phyloP scores from a whole-genome alignment of 2,329 filamentous ascomycete genomes.

The Leptosphaerulina australis region DNA sequence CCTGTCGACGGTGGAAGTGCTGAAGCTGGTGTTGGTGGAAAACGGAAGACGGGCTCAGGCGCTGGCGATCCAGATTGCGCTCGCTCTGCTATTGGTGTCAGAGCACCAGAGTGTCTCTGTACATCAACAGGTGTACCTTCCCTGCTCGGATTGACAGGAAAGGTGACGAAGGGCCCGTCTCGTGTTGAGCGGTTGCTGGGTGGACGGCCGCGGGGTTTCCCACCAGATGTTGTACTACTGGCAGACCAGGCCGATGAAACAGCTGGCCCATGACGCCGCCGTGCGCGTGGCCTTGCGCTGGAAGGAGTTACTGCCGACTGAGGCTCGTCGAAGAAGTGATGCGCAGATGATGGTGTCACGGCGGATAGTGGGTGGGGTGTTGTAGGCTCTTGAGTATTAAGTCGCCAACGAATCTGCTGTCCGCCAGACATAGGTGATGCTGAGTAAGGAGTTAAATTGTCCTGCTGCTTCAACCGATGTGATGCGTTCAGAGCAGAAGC shows the following conservation, averaged over 20 bases:
- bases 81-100: constrained; percentile 54
- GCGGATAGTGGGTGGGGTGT: constrained; percentile 79
- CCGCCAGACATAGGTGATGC: constrained; percentile 51
- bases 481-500: constrained; percentile 47
- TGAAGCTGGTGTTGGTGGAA: constrained; percentile 49
- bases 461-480: constrained; percentile 40
- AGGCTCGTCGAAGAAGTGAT: constrained; percentile 64
- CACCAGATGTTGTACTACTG: constrained; percentile 64
- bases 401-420: constrained; percentile 55
- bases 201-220: constrained; percentile 79
- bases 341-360: constrained; percentile 67
- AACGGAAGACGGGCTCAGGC: constrained; percentile 45
- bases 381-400: constrained; percentile 65
- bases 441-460: constrained; percentile 49
- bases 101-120: constrained; percentile 48
- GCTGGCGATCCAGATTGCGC: constrained; percentile 49
- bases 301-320: constrained; percentile 75
- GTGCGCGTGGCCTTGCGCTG: constrained; percentile 54
- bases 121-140: constrained; percentile 56
- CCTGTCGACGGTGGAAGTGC: constrained; percentile 31
- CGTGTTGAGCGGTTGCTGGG: constrained; percentile 72
- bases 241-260: constrained; percentile 91
- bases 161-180: constrained; percentile 72
- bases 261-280: constrained; percentile 77
- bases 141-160: constrained; percentile 65